These are phyloP conservation scores for Monosporascus sp. DNA, from an alignment of 2,329 filamentous ascomycete genomes.

Conservation along the genomic window DNA sequence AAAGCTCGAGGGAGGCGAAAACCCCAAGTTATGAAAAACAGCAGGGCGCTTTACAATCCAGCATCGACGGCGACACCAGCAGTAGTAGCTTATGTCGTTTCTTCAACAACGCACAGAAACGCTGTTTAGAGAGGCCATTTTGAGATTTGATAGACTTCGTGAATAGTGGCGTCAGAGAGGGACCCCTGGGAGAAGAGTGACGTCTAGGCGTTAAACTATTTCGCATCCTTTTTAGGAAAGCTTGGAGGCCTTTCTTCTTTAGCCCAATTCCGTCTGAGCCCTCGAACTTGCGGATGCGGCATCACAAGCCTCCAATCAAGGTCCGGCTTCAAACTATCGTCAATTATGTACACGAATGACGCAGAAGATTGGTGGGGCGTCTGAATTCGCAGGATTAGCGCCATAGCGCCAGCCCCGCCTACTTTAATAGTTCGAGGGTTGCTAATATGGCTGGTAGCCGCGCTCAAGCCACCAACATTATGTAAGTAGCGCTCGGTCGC, in stretches of 20 bases:
- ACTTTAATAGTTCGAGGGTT: too few species aligned
- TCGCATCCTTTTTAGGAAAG: not conserved
- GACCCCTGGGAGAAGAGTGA: not conserved
- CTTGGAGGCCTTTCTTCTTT: not conserved
- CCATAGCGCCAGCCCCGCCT: too few species aligned
- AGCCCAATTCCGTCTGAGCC: not conserved
- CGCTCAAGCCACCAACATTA: too few species aligned
- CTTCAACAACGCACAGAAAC: too few species aligned
- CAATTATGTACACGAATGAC: not conserved
- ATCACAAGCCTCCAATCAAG: not conserved
- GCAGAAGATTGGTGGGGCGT: not conserved
- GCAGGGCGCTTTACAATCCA: too few species aligned
- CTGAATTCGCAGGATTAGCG: too few species aligned
- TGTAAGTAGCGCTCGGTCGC: too few species aligned
- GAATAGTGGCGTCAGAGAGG: too few species aligned
- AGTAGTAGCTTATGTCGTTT: too few species aligned
- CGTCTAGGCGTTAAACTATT: not conserved
- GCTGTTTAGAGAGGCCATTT: not conserved
- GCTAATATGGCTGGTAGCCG: too few species aligned
- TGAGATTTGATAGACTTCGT: not conserved
- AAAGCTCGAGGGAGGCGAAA: not conserved
- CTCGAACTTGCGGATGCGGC: not conserved
- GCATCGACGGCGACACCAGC: too few species aligned
- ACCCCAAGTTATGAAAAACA: too few species aligned
- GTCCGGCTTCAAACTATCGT: not conserved